Base-by-base conservation (phyloP, 2,329 filamentous ascomycete species). In the Penicillium sp. region DNA sequence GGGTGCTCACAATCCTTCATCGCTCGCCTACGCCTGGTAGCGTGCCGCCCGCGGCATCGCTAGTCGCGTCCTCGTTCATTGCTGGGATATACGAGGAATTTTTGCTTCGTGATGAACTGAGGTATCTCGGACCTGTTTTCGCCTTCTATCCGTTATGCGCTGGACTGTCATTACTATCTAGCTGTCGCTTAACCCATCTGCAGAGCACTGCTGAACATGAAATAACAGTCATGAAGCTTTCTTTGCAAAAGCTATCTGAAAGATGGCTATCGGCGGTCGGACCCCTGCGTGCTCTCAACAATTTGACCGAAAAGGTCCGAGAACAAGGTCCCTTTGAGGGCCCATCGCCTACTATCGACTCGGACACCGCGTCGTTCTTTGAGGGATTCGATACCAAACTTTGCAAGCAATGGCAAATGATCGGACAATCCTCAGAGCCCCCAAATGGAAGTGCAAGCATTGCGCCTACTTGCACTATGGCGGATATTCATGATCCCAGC, bases 81-180 rank as follows among this genome's bases (percentile, higher is more conserved):
- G 73, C 71, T 0, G 73, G 74, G 0, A 73, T 77, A 2, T 76
- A 74, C 27, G 73, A 76, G 47, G 71, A 74, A 39, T 73, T 77
- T 42, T 68, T 77, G 19, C 68, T 73, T 19, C 63, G 71, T 0
- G 73, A 75, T 47, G 73, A 78, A 44, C 65, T 76, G 10, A 69
- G 71, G 19, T 74, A 71, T 26, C 59, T 76, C 1, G 74, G 73
- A 0, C 72, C 74, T 0, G 72, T 74, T 4, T 76, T 72, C 50
- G 73, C 74, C 4, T 75, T 76, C 57, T 76, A 76, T 47, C 71
- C 70, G 14, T 64, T 76, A 3, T 70, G 70, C 11, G 72, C 74
- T 2, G 74, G 74, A 0, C 63, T 76, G 32, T 67, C 72, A 0
- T 67, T 74, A n/a, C 66, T 76, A 0, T 74, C 73, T 2, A 70